Conservation (phyloP, 1,284 basidiomycete species). For the Hemileia vastatrix region DNA sequence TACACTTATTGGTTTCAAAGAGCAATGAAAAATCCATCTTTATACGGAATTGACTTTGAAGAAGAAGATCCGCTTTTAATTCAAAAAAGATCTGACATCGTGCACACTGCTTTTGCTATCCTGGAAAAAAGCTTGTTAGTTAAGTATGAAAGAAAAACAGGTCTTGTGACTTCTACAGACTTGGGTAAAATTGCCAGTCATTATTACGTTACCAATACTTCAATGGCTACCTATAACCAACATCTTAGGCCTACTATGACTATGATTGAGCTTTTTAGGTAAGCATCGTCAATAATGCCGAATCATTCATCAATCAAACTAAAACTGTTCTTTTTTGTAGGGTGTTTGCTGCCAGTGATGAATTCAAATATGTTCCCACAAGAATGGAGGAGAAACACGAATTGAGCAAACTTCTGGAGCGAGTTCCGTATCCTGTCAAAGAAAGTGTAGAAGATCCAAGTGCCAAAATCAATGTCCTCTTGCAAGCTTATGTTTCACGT, state of each 20-base stretch:
- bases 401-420: constrained; percentile 80
- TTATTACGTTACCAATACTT: constrained; percentile 91
- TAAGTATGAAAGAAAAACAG: constrained; percentile 83
- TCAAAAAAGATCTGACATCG: constrained; percentile 78
- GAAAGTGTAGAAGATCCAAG: constrained; percentile 91
- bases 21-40: constrained; percentile 78
- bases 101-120: constrained; percentile 84
- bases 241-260: constrained; percentile 81
- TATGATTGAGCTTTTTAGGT: constrained; percentile 72
- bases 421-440: constrained; percentile 95
- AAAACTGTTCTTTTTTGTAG: constrained; percentile 41
- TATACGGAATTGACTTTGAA: constrained; percentile 78
- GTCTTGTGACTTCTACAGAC: constrained; percentile 81
- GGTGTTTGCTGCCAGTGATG: constrained; percentile 90
- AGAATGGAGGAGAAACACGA: constrained; percentile 55
- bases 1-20: constrained; percentile 63
- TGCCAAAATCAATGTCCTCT: constrained; percentile 91
- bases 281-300: background rate
- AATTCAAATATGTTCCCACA: constrained; percentile 90
- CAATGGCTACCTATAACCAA: constrained; percentile 95
- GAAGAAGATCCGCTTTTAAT: constrained; percentile 73
- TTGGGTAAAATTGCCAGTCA: constrained; percentile 90
- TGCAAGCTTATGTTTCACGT: constrained; percentile 91
- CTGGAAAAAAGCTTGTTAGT: constrained; percentile 89
- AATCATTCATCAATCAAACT: too few species aligned